Evolutionary conservation across 352 stramenopile species (phyloP).

Genomic region (Pythium myriotylum): DNA sequence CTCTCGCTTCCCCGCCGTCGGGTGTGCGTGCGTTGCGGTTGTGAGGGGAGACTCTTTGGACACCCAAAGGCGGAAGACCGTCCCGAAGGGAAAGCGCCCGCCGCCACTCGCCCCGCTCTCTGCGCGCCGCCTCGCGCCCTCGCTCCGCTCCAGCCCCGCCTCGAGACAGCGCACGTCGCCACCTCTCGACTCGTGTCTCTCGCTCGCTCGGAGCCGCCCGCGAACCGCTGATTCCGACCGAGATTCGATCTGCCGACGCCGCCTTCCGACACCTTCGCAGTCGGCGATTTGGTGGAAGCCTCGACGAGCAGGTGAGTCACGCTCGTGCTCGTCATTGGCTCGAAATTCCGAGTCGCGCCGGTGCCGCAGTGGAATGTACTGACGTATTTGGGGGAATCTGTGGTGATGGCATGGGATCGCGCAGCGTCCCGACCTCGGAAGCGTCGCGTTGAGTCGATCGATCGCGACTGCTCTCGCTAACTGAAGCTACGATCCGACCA

Average conservation of each 20-base stretch:
- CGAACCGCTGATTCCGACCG: not conserved
- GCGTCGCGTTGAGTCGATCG: not conserved
- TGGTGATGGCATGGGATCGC: not conserved
- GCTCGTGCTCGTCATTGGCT: no score
- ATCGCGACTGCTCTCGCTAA: not conserved
- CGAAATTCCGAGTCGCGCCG: no score
- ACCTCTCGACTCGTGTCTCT: not conserved
- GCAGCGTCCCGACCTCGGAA: not conserved
- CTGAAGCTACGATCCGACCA: not conserved
- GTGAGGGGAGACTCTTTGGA: constrained; percentile 1
- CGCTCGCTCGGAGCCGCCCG: not conserved
- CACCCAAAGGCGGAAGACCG: constrained; percentile 5
- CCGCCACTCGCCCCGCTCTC: not conserved
- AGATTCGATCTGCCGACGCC: not conserved
- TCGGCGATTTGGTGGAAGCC: constrained; percentile 16
- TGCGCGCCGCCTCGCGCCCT: not conserved
- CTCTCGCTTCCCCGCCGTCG: not conserved
- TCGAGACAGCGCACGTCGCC: not conserved
- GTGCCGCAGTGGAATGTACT: not conserved
- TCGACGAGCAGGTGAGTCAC: not conserved
- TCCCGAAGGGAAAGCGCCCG: not conserved
- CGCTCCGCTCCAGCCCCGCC: not conserved
- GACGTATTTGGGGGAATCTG: not conserved
- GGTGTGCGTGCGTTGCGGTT: constrained; percentile 1
- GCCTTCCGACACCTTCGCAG: constrained; percentile 8